Evolutionary conservation across 1,284 basidiomycete genomes (phyloP).

Genomic region (Farysia itapuensis): DNA sequence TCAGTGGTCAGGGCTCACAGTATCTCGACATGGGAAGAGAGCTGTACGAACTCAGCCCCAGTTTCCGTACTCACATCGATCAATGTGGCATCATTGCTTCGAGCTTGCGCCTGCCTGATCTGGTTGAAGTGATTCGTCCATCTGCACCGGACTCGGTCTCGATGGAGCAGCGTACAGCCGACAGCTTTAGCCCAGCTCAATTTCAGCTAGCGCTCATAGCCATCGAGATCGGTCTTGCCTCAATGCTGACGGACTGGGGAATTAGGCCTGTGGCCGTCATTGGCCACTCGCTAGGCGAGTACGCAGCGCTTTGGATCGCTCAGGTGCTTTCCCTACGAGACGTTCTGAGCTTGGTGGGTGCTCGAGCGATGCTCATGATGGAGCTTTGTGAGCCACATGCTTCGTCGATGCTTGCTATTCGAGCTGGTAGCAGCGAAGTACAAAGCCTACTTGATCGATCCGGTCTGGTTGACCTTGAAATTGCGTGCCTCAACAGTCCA

Average conservation of each 20-base stretch:
- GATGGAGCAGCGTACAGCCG: conserved; percentile 4
- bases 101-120: conserved; percentile 7
- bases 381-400: conserved; percentile 23
- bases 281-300: conserved; percentile 44
- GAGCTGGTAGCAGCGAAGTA: conserved; percentile 8
- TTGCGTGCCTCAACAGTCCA: conserved; percentile 39
- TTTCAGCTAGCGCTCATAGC: conserved; percentile 37
- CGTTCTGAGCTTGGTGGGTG: conserved; percentile 29
- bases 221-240: conserved; percentile 16
- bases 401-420: conserved; percentile 36
- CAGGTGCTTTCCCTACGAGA: conserved; percentile 21
- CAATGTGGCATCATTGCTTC: conserved; percentile 19
- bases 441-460: conserved; percentile 8
- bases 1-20: conserved; percentile 41
- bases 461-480: conserved; percentile 10
- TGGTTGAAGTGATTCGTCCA: conserved; percentile 26
- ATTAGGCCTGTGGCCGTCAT: conserved; percentile 13
- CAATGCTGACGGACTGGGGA: conserved; percentile 27
- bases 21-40: conserved; percentile 35
- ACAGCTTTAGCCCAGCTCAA: conserved; percentile 21
- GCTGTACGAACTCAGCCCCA: conserved; percentile 11
- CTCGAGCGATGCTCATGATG: conserved; percentile 31
- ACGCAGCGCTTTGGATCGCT: conserved; percentile 27
- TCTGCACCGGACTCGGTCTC: not conserved
- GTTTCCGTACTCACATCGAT: conserved; percentile 23